Conservation (phyloP, 2,329 filamentous ascomycete species). For the Colletotrichum musae region DNA sequence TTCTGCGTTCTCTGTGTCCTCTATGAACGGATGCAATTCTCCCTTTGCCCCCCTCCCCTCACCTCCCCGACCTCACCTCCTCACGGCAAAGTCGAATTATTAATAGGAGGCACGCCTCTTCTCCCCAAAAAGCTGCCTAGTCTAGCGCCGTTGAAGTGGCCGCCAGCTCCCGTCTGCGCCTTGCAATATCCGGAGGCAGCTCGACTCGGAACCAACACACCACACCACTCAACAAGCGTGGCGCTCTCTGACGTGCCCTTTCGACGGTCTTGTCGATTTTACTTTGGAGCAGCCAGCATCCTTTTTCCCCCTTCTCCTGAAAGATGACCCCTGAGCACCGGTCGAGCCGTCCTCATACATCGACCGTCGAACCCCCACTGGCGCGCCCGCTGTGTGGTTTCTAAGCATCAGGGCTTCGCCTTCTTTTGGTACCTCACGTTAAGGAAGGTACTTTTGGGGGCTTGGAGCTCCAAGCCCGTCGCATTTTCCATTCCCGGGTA, state of each 20-base stretch:
- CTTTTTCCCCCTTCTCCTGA: background rate
- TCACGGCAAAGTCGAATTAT: conserved; percentile 17
- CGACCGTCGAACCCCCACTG: conserved; percentile 3
- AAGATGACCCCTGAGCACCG: conserved; percentile 29
- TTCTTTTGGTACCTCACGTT: no score
- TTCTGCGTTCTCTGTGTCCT: no score
- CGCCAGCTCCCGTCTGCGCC: conserved; percentile 20
- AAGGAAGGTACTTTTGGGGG: no score
- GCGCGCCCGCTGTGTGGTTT: background rate
- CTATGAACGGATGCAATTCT: background rate
- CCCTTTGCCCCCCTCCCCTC: background rate
- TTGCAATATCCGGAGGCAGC: background rate
- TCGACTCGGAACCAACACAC: conserved; percentile 18
- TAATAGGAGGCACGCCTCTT: conserved; percentile 19
- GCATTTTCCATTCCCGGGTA: no score
- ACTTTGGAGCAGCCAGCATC: background rate
- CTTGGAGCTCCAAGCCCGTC: no score
- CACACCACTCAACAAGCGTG: background rate
- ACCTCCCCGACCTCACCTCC: background rate
- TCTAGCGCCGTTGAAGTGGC: conserved; percentile 18
- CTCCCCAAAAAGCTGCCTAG: conserved; percentile 12
- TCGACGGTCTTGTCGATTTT: background rate
- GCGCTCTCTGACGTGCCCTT: background rate
- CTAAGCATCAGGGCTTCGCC: background rate
- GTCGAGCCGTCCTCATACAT: background rate